These are phyloP conservation scores for Alternaria novae-zelandiae DNA, from an alignment of 2,329 filamentous ascomycete species.

Conservation along the genomic window DNA sequence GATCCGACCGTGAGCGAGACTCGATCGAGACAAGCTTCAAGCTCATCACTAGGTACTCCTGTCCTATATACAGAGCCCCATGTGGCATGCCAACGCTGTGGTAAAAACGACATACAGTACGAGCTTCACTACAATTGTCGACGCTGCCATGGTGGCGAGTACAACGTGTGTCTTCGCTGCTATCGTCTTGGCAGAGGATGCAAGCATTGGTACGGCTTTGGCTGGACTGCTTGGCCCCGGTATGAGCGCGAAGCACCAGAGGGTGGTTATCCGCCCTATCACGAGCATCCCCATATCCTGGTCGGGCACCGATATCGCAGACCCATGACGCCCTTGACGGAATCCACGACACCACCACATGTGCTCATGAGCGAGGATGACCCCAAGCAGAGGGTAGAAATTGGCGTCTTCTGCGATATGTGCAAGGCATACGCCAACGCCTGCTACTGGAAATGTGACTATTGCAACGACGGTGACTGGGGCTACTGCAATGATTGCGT, in stretches of 20 bases:
- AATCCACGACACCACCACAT: constrained; percentile 29
- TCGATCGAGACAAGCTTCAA: constrained; percentile 24
- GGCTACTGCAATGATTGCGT: constrained; percentile 91
- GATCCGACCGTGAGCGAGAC: constrained; percentile 29
- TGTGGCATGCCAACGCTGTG: constrained; percentile 75
- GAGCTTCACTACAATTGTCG: constrained; percentile 84
- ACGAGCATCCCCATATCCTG: constrained; percentile 61
- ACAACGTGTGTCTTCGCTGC: constrained; percentile 81
- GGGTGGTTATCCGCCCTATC: constrained; percentile 49
- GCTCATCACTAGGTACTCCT: constrained; percentile 22
- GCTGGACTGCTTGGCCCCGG: constrained; percentile 70
- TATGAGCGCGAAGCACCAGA: constrained; percentile 61
- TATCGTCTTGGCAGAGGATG: constrained; percentile 81
- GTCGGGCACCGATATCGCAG: constrained; percentile 54
- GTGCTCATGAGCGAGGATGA: constrained; percentile 66
- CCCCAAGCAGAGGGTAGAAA: constrained; percentile 71
- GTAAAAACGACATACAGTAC: constrained; percentile 77
- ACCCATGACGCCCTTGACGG: constrained; percentile 29
- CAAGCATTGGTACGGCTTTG: constrained; percentile 87
- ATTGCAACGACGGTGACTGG: constrained; percentile 93
- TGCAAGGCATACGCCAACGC: constrained; percentile 77
- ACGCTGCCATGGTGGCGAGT: constrained; percentile 72
- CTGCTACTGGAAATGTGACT: constrained; percentile 87
- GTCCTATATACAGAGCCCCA: constrained; percentile 70
- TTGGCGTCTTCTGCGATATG: constrained; percentile 82